phyloP scores from a whole-genome alignment of 1,284 basidiomycete species.

The Erythrobasidium hasegawianum region DNA sequence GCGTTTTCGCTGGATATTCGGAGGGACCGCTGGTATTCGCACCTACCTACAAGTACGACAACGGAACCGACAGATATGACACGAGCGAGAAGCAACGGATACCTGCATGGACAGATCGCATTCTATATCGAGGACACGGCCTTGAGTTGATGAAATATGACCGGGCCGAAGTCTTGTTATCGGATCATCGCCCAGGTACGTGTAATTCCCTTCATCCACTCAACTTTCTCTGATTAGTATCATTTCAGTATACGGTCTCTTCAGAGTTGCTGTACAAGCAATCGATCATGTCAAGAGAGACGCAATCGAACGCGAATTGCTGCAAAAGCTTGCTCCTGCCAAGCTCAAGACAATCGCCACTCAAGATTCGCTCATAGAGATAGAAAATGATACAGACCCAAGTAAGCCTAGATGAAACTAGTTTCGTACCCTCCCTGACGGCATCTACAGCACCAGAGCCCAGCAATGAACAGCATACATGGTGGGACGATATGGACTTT shows the following conservation, averaged over 20 bases:
- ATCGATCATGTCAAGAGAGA: constrained; percentile 20
- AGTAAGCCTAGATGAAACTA: no score
- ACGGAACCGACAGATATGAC: constrained; percentile 75
- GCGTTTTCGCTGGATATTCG: constrained; percentile 75
- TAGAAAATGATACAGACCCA: constrained; percentile 9
- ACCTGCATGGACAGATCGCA: constrained; percentile 97
- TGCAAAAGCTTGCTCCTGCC: constrained; percentile 8
- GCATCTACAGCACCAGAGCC: constrained; percentile 29
- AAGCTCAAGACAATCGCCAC: constrained; percentile 7
- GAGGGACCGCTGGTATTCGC: constrained; percentile 84
- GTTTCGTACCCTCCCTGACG: no score
- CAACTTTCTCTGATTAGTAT: background rate
- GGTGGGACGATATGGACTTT: constrained; percentile 31
- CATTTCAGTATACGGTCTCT: constrained; percentile 33
- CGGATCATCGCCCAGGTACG: constrained; percentile 86
- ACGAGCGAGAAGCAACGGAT: constrained; percentile 93
- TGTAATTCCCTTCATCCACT: no score
- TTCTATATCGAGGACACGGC: constrained; percentile 71
- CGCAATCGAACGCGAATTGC: constrained; percentile 11
- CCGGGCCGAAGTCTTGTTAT: constrained; percentile 75
- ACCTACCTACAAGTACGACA: constrained; percentile 61
- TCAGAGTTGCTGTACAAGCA: constrained; percentile 23
- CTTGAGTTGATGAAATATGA: constrained; percentile 49
- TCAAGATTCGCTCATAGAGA: background rate
- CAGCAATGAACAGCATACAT: constrained; percentile 16